Evolutionary conservation across 345 rosid species (phyloP), one percentile per base, ranked within the genome.

Genomic region (Lepidium didymum): DNA sequence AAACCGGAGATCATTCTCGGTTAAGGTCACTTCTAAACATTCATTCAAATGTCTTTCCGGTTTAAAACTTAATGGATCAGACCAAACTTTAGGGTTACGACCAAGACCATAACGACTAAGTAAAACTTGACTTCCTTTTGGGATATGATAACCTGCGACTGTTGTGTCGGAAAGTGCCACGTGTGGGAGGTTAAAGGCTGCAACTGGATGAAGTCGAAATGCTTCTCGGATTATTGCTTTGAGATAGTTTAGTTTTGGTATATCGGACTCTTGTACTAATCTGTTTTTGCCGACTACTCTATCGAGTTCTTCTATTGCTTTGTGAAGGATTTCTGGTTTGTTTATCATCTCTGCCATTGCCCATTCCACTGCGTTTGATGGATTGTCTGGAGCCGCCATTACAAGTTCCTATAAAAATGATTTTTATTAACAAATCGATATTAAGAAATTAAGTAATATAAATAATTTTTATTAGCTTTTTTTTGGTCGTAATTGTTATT

Each of bases 331-430:
- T 41, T 80, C 68, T 0, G 84, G 84, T 60, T 80, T 52, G 53
- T 80, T 77, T 7, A 82, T 45, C 82, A 84, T 77, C 73, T 83
- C 83, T 2, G 83, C 83, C 64, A 83, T 37, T 11, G 79, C 72
- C 85, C 86, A 80, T 67, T 84, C 86, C 5, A 64, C 77, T 8
- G 76, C 83, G 33, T 76, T 80, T n/a, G 88, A 62, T 25, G 88
- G 84, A 10, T 81, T 82, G 68, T 82, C 88, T 0, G 83, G 52
- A 3, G 78, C 57, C 10, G 83, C 84, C 44, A 80, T 49, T 59
- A 78, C 72, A 13, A 84, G 68, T 37, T 81, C 87, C 87, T 83
- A 62, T 49, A 56, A 31, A n/a, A 29, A 66, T 42, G 21, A 40
- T 8, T 54, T 52, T 35, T 10, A 35, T 34, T 5, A 10, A 42